Percentiles rank a stretch among this genome's conserved stretches.
phyloP scores from a whole-genome alignment of 2,329 filamentous ascomycete species.

The Ophiocordyceps camponoti-floridani region DNA sequence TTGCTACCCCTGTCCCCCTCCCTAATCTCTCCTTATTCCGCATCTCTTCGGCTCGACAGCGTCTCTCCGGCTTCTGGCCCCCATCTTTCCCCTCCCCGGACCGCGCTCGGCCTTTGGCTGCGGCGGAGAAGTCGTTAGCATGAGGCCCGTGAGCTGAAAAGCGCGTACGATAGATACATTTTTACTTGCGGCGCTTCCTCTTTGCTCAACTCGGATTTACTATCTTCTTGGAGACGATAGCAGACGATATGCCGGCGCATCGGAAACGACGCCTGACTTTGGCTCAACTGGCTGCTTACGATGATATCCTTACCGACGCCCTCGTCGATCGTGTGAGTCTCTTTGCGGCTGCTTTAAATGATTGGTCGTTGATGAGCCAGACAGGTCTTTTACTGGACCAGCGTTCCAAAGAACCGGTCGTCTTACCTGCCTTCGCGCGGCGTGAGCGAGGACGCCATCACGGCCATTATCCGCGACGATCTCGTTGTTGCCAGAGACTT shows the following conservation, averaged over 20 bases:
- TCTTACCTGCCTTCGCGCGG: slow-evolving; percentile 75
- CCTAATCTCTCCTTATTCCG: neutral
- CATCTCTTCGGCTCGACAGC: neutral
- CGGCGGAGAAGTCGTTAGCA: neutral
- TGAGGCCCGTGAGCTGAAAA: neutral
- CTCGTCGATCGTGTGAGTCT: slow-evolving; percentile 82
- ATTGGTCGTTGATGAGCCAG: slow-evolving; percentile 3
- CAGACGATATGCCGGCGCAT: slow-evolving; percentile 3
- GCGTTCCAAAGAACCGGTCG: slow-evolving; percentile 80
- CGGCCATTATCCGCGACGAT: slow-evolving; percentile 41
- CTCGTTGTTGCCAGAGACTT: slow-evolving; percentile 61
- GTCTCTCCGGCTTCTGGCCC: neutral
- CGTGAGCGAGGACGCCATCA: slow-evolving; percentile 46
- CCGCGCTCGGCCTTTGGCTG: neutral
- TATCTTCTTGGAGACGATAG: neutral
- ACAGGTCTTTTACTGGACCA: slow-evolving; percentile 91
- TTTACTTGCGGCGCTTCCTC: neutral
- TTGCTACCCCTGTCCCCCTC: no score
- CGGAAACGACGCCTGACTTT: slow-evolving; percentile 63
- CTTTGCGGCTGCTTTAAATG: neutral
- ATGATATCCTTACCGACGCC: slow-evolving; percentile 89
- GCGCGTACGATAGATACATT: neutral
- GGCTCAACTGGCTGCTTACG: slow-evolving; percentile 76
- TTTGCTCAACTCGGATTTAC: neutral
- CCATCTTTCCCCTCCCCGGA: neutral